Percentiles rank a stretch among this genome's conserved stretches.
phyloP scores from a whole-genome alignment of 2,329 filamentous ascomycete species.

The Uncinocarpus reesii region DNA sequence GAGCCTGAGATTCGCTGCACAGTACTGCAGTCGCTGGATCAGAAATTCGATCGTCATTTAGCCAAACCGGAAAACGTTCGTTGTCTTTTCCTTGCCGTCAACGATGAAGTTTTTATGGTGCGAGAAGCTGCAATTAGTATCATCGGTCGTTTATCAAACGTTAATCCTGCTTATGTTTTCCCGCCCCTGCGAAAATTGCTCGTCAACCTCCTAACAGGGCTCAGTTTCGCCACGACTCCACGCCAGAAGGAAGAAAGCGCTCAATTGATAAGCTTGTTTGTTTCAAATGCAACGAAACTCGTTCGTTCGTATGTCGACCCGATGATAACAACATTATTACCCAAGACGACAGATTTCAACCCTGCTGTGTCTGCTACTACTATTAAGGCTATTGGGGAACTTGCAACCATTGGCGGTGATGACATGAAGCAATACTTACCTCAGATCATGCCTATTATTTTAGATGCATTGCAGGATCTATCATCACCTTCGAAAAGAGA shows the following conservation, averaged over 20 bases:
- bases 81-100: conserved; percentile 86
- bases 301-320: conserved; percentile 96
- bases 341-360: conserved; percentile 77
- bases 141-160: conserved; percentile 79
- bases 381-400: conserved; percentile 86
- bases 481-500: conserved; percentile 83
- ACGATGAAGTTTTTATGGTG: conserved; percentile 87
- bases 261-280: conserved; percentile 80
- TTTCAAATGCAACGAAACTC: conserved; percentile 81
- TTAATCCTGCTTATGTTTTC: conserved; percentile 96
- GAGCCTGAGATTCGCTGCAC: conserved; percentile 81
- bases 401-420: conserved; percentile 85
- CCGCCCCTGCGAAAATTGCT: conserved; percentile 88
- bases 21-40: conserved; percentile 78
- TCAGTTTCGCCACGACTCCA: conserved; percentile 89
- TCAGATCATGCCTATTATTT: conserved; percentile 85
- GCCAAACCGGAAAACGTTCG: conserved; percentile 96
- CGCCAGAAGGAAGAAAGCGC: conserved; percentile 95
- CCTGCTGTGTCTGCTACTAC: conserved; percentile 87
- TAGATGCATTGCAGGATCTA: conserved; percentile 87
- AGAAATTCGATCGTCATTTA: conserved; percentile 91
- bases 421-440: conserved; percentile 90
- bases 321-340: conserved; percentile 82
- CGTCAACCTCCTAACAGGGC: conserved; percentile 89
- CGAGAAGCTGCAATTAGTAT: conserved; percentile 92